phyloP scores from a whole-genome alignment of 2,329 filamentous ascomycete species.

The Exophiala phaeomuriformis region DNA sequence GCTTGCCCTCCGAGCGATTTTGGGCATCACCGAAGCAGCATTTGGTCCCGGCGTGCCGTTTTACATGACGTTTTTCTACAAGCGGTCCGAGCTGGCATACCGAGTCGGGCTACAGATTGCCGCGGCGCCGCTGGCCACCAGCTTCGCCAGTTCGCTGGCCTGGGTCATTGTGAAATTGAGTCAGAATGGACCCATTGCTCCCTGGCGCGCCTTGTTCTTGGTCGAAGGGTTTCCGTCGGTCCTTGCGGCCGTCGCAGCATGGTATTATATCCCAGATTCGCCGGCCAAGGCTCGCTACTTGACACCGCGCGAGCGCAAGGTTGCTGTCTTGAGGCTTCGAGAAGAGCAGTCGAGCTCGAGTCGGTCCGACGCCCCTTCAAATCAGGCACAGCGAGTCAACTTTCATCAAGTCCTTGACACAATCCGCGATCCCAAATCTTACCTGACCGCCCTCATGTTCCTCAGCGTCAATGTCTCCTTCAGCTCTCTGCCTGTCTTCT shows the following conservation, averaged over 20 bases:
- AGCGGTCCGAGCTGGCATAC: slow-evolving; percentile 67
- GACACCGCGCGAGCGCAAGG: slow-evolving; percentile 55
- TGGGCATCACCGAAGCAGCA: slow-evolving; percentile 55
- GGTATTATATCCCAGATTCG: slow-evolving; percentile 67
- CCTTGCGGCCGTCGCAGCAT: slow-evolving; percentile 65
- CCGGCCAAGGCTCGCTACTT: slow-evolving; percentile 61
- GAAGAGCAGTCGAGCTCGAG: slow-evolving; percentile 8
- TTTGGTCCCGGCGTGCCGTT: slow-evolving; percentile 59
- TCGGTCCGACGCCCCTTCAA: not conserved
- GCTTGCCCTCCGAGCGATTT: slow-evolving; percentile 33
- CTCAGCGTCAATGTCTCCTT: slow-evolving; percentile 85
- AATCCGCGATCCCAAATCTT: slow-evolving; percentile 57
- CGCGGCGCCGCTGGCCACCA: slow-evolving; percentile 55
- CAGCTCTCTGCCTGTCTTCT: slow-evolving; percentile 76
- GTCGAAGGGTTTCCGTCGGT: slow-evolving; percentile 80
- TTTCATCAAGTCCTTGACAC: slow-evolving; percentile 23
- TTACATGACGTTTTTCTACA: slow-evolving; percentile 58
- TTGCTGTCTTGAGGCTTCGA: slow-evolving; percentile 57
- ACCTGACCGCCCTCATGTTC: slow-evolving; percentile 74
- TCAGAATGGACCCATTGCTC: slow-evolving; percentile 59
- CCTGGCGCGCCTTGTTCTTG: slow-evolving; percentile 80
- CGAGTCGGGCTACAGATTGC: slow-evolving; percentile 81
- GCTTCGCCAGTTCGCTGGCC: slow-evolving; percentile 69
- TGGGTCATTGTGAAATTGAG: slow-evolving; percentile 66
- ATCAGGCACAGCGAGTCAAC: not conserved